Conservation (phyloP, 2,329 filamentous ascomycete species). For the Aspergillus felis region DNA sequence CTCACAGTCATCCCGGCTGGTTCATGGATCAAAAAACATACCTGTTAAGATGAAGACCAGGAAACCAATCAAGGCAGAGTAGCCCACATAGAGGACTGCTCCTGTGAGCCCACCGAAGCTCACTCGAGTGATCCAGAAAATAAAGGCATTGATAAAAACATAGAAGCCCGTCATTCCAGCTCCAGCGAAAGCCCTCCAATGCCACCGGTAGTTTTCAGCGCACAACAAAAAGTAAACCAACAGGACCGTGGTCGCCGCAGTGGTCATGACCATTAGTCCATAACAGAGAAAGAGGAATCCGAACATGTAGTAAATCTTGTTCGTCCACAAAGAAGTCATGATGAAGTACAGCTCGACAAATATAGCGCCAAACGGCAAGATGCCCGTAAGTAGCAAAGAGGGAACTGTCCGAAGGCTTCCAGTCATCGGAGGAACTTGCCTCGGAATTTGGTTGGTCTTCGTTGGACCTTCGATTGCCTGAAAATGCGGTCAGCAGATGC, state of each 20-base stretch:
- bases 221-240: slow-evolving; percentile 97
- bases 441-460: slow-evolving; percentile 94
- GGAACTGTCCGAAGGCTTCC: slow-evolving; percentile 84
- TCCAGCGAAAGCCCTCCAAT: slow-evolving; percentile 91
- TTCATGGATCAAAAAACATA: slow-evolving; percentile 47
- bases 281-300: slow-evolving; percentile 98
- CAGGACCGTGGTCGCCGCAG: slow-evolving; percentile 84
- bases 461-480: slow-evolving; percentile 72
- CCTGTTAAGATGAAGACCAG: slow-evolving; percentile 92
- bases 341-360: slow-evolving; percentile 99
- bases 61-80: slow-evolving; percentile 83
- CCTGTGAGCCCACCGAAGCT: slow-evolving; percentile 80
- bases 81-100: slow-evolving; percentile 87
- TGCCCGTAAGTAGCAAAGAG: slow-evolving; percentile 85
- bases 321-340: slow-evolving; percentile 98
- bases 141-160: slow-evolving; percentile 83
- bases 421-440: slow-evolving; percentile 82
- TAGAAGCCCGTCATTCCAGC: slow-evolving; percentile 88
- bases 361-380: slow-evolving; percentile 92
- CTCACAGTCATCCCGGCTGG: not conserved
- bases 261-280: slow-evolving; percentile 93
- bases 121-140: slow-evolving; percentile 87
- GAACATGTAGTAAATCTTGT: slow-evolving; percentile 99
- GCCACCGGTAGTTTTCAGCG: slow-evolving; percentile 97
- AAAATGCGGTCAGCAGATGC: slow-evolving; percentile 8